phyloP scores from a whole-genome alignment of 1,284 basidiomycete genomes.

The Athelia sp. region DNA sequence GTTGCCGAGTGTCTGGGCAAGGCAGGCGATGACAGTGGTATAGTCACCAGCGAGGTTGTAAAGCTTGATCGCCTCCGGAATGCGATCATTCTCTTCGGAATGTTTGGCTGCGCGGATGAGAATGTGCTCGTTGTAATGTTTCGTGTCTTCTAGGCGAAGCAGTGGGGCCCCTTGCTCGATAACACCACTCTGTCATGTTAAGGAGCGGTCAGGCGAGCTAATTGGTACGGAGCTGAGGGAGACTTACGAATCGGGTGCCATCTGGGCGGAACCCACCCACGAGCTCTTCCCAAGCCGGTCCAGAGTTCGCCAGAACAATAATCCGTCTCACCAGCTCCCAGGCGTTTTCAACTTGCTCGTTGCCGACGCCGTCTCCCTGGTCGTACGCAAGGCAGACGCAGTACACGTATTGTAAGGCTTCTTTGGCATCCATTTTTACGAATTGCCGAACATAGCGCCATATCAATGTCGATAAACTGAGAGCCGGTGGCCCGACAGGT shows the following conservation, averaged over 20 bases:
- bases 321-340: constrained; percentile 88
- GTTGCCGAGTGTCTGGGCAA: constrained; percentile 88
- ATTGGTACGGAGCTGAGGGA: not conserved
- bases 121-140: constrained; percentile 80
- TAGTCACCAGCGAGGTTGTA: constrained; percentile 96
- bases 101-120: constrained; percentile 78
- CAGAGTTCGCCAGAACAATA: constrained; percentile 82
- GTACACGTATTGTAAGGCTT: constrained; percentile 95
- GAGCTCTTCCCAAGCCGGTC: constrained; percentile 83
- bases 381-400: constrained; percentile 83
- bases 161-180: constrained; percentile 83
- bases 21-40: constrained; percentile 81
- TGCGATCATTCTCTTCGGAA: constrained; percentile 73
- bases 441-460: constrained; percentile 94
- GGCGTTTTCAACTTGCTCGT: constrained; percentile 79
- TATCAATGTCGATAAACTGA: constrained; percentile 84
- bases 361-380: constrained; percentile 64
- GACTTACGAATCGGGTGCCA: constrained; percentile 80
- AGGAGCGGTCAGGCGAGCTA: constrained; percentile 1
- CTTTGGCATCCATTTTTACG: constrained; percentile 86
- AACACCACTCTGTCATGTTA: constrained; percentile 60
- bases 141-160: constrained; percentile 67
- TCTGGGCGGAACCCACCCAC: constrained; percentile 89
- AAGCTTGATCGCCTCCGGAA: constrained; percentile 89
- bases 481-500: constrained; percentile 55